These are phyloP conservation scores for Eucalyptus sp. DNA, from an alignment of 345 rosid species.

Conservation along the genomic window DNA sequence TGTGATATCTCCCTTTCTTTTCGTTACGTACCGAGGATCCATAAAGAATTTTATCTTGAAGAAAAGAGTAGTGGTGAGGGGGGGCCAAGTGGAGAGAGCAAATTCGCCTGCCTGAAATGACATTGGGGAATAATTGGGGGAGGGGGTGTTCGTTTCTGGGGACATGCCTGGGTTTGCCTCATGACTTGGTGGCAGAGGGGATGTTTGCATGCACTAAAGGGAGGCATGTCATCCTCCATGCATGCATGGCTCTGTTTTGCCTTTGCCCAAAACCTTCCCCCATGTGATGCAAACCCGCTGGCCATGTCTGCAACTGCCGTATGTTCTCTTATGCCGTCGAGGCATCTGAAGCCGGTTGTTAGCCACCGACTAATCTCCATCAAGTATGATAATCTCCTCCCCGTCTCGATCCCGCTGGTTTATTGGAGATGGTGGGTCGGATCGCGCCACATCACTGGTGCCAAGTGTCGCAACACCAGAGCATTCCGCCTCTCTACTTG, in stretches of 20 bases:
- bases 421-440: neutral
- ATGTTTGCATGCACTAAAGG: constrained; percentile 21
- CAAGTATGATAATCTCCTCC: neutral
- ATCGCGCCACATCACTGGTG: neutral
- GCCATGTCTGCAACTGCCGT: neutral
- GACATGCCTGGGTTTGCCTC: neutral
- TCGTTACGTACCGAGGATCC: neutral
- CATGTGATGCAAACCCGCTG: constrained; percentile 17
- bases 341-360: neutral
- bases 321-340: neutral
- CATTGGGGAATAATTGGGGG: neutral
- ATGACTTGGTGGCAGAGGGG: neutral
- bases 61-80: neutral
- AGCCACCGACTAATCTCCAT: neutral
- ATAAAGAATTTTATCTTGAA: constrained; percentile 15
- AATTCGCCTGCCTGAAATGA: constrained; percentile 5
- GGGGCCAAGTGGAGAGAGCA: neutral
- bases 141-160: neutral
- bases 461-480: neutral
- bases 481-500: constrained; percentile 3
- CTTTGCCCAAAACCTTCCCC: constrained; percentile 3
- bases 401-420: neutral
- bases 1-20: neutral
- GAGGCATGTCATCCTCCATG: constrained; percentile 17
- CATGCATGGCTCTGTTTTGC: neutral